Evolutionary conservation across 768 basidiomycete genomes (phyloP).

Genomic region (Cubamyces lactineus): DNA sequence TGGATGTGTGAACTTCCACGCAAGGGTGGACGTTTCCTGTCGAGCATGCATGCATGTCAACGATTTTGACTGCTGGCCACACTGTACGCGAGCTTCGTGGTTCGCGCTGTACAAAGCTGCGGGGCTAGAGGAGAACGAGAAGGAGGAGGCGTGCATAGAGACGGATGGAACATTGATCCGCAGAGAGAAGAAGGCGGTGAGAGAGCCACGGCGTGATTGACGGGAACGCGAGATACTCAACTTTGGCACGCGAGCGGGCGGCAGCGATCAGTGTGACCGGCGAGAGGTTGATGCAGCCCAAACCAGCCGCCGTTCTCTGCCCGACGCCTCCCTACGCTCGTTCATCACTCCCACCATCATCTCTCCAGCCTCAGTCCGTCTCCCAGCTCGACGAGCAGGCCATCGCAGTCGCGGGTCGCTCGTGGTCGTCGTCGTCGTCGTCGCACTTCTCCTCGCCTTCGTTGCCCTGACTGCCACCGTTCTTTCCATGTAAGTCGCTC

Average conservation of each 20-base stretch:
- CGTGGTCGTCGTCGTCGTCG: conserved; percentile 37
- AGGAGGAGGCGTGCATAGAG: not conserved
- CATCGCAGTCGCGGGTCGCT: conserved; percentile 38
- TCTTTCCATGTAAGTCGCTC: conserved; percentile 28
- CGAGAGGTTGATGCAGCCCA: conserved; percentile 1
- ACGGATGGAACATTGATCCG: conserved; percentile 7
- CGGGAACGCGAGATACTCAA: conserved; percentile 3
- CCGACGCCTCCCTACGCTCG: conserved; percentile 10
- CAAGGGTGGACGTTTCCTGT: conserved; percentile 8
- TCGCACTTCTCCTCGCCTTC: conserved; percentile 4
- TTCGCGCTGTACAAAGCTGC: too few species aligned
- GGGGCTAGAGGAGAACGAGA: not conserved
- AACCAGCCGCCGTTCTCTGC: conserved; percentile 7
- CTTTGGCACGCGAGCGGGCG: conserved; percentile 10
- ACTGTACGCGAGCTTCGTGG: too few species aligned
- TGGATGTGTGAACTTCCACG: not conserved
- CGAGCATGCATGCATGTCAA: conserved; percentile 1
- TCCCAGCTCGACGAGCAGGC: conserved; percentile 30
- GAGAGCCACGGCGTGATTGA: conserved; percentile 18
- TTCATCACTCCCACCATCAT: conserved; percentile 30
- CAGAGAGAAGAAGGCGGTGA: conserved; percentile 9
- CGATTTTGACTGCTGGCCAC: not conserved
- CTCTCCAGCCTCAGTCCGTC: conserved; percentile 11
- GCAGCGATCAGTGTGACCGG: conserved; percentile 17
- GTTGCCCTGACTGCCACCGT: conserved; percentile 25